Base-by-base conservation (phyloP, 148 eudicot species). In the Chenopodium quinoa region DNA sequence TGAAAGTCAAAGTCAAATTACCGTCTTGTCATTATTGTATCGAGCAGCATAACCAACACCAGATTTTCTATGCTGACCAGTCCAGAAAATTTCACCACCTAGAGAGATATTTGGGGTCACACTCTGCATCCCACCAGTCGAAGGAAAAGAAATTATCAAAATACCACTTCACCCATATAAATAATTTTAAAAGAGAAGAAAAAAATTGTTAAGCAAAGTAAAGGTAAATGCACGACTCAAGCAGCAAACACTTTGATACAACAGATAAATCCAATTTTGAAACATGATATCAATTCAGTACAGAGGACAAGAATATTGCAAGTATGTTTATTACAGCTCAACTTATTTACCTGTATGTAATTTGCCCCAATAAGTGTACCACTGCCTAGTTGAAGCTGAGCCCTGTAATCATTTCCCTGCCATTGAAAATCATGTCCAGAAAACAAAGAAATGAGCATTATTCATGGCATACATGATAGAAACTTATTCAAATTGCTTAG, bases 41-140 rank as follows among this genome's bases (percentile, higher is more conserved):
- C 99, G 97, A 63, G 95, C 97, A 84, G 97, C 97, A 88, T 91
- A 95, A 62, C 97, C 97, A 82, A 91, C 73, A 66, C 97, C 97
- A 75, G 99, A 95, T 82, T 95, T 93, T 50, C 99, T 84, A 81
- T 91, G 97, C 81, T 95, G 95, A 84, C 97, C 99, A 79, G 95
- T 86, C 94, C 97, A 95, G 85, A 92, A 93, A 52, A 95, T 90
- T 92, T 95, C 99, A 84, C 95, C 99, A 47, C 99, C 99, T 83
- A 95, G 72, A 47, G 97, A 88, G 63, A 95, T 83, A 86, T 90
- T 80, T 22, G 93, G 93, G 17, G 97, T 93, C 85, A 95, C 90
- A 89, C 93, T 95, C 99, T 95, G 93, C 89, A 90, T 85, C 77
- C 37, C 60, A 19, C 14, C 70, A 82, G 19, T 56, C 71, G 78